These are phyloP conservation scores for Uronychia binucleata DNA, from an alignment of 73 alveolate species.

Conservation along the genomic window DNA sequence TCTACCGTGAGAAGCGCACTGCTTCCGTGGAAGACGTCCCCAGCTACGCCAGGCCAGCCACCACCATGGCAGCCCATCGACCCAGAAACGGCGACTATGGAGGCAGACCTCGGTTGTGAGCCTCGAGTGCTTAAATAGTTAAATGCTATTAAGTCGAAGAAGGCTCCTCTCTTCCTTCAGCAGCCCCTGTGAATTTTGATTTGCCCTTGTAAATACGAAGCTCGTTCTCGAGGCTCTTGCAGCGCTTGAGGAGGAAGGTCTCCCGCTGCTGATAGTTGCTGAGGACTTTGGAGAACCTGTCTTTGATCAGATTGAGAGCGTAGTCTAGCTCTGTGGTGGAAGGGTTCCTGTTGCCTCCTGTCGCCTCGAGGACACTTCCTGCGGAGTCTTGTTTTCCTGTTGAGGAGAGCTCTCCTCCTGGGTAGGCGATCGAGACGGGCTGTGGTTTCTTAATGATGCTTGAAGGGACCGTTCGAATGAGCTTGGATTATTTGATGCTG, in stretches of 20 bases:
- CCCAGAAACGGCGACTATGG: too few species aligned
- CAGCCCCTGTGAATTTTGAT: not conserved
- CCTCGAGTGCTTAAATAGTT: not conserved
- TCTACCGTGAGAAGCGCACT: too few species aligned
- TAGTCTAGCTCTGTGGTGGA: too few species aligned
- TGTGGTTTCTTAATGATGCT: not conserved
- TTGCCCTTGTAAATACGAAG: not conserved
- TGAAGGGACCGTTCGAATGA: not conserved
- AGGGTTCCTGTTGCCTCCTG: not conserved
- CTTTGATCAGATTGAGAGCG: slow-evolving; percentile 3
- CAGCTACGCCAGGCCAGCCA: too few species aligned
- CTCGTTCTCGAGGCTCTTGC: slow-evolving; percentile 21
- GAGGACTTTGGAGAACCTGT: slow-evolving; percentile 14
- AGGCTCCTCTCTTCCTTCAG: not conserved
- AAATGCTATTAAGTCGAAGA: not conserved
- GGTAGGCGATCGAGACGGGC: not conserved
- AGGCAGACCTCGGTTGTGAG: too few species aligned
- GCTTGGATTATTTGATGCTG: not conserved
- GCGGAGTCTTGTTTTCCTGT: not conserved
- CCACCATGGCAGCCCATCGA: too few species aligned
- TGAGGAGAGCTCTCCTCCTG: not conserved
- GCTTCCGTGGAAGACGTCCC: too few species aligned
- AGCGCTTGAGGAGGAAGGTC: slow-evolving; percentile 6
- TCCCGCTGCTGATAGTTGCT: slow-evolving; percentile 19
- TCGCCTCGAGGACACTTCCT: not conserved